phyloP scores from a whole-genome alignment of 768 basidiomycete species.

The Lepiota brunneoincarnata region DNA sequence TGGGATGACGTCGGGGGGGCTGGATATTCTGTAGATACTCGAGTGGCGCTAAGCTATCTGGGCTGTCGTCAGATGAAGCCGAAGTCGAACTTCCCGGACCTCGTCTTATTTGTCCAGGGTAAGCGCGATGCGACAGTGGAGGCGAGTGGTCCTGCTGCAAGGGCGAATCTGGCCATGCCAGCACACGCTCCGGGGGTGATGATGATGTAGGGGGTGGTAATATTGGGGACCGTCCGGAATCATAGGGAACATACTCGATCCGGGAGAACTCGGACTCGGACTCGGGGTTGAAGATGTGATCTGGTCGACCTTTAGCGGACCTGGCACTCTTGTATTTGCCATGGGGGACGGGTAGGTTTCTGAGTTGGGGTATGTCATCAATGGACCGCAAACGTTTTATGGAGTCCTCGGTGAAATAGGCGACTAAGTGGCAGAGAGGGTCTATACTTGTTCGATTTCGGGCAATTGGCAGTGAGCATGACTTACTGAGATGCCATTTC shows the following conservation, averaged over 20 bases:
- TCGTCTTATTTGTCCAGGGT: constrained; percentile 18
- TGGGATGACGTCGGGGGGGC: constrained; percentile 63
- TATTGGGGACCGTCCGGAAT: constrained; percentile 24
- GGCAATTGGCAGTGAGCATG: constrained; percentile 12
- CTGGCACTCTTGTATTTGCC: constrained; percentile 73
- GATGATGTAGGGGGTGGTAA: constrained; percentile 19
- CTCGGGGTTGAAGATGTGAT: constrained; percentile 47
- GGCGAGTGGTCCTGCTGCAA: constrained; percentile 14
- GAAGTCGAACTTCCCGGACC: constrained; percentile 27
- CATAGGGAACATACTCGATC: constrained; percentile 45
- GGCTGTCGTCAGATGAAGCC: constrained; percentile 27
- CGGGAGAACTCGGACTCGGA: constrained; percentile 34
- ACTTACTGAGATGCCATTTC: constrained; percentile 81
- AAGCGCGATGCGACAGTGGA: neutral
- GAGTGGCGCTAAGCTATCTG: constrained; percentile 54
- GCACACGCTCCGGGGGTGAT: constrained; percentile 15
- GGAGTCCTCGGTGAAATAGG: constrained; percentile 76
- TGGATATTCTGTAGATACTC: constrained; percentile 66
- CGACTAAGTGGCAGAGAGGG: constrained; percentile 43
- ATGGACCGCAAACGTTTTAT: constrained; percentile 57
- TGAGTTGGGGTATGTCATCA: constrained; percentile 56
- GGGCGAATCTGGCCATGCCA: constrained; percentile 18
- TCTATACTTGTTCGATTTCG: constrained; percentile 15
- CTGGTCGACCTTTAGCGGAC: constrained; percentile 54
- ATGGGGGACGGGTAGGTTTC: constrained; percentile 53